Evolutionary conservation across 768 basidiomycete species (phyloP).

Genomic region (Suillus spraguei): DNA sequence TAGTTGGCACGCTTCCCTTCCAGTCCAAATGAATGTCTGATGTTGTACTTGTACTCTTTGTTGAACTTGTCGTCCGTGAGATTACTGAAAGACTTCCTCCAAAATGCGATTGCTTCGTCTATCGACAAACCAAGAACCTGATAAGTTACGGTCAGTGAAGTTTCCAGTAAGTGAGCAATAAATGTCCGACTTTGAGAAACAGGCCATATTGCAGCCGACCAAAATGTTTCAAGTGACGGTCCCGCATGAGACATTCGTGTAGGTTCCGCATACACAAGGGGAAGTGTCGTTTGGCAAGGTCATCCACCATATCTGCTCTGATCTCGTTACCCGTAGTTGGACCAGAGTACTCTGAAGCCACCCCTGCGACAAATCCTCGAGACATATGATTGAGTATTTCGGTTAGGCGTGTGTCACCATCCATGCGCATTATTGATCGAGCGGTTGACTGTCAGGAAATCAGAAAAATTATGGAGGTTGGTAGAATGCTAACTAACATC

Average conservation of each 20-base stretch:
- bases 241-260: slow-evolving; percentile 74
- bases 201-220: slow-evolving; percentile 90
- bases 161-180: not conserved
- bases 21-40: slow-evolving; percentile 91
- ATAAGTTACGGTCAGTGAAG: not conserved
- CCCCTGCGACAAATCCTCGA: slow-evolving; percentile 90
- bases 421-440: slow-evolving; percentile 83
- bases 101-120: slow-evolving; percentile 92
- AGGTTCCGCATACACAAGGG: slow-evolving; percentile 94
- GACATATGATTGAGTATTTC: slow-evolving; percentile 92
- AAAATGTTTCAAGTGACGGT: slow-evolving; percentile 90
- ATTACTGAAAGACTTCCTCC: slow-evolving; percentile 81
- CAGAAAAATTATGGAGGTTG: slow-evolving; percentile 10
- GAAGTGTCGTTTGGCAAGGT: slow-evolving; percentile 84
- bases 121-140: slow-evolving; percentile 92
- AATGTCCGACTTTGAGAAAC: slow-evolving; percentile 81
- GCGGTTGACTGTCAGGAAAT: slow-evolving; percentile 66
- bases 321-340: slow-evolving; percentile 64
- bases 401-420: slow-evolving; percentile 90
- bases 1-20: slow-evolving; percentile 97
- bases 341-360: slow-evolving; percentile 78
- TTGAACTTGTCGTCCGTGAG: slow-evolving; percentile 95
- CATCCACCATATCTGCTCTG: slow-evolving; percentile 94
- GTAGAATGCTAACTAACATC: slow-evolving; percentile 51
- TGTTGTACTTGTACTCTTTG: slow-evolving; percentile 97